Percentiles rank a stretch among this genome's conserved stretches.
phyloP scores from a whole-genome alignment of 306 rosid species.

The Lotus japonicus region DNA sequence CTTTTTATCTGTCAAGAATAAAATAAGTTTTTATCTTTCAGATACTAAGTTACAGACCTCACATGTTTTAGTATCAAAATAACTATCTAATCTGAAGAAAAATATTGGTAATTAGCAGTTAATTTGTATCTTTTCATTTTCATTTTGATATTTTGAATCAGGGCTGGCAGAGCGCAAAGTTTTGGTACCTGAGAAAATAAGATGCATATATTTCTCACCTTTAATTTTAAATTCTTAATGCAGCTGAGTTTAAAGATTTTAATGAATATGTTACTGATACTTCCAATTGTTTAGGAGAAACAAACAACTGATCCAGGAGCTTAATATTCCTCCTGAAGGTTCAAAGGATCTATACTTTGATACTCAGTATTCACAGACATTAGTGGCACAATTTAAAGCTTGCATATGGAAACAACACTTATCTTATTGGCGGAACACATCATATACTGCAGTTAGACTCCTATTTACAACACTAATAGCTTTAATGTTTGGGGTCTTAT shows the following conservation, averaged over 20 bases:
- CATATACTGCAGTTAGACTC: slow-evolving; percentile 35
- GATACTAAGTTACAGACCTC: no score
- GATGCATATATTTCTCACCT: background rate
- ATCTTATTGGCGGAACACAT: slow-evolving; percentile 38
- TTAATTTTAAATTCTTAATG: background rate
- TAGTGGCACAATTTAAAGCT: slow-evolving; percentile 18
- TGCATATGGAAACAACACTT: slow-evolving; percentile 41
- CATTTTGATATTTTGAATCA: background rate
- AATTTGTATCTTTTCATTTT: background rate
- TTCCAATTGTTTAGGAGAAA: slow-evolving; percentile 21
- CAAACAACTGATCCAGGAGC: slow-evolving; percentile 13
- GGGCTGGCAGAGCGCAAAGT: background rate
- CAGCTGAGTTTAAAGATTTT: background rate
- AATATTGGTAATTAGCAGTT: background rate
- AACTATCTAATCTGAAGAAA: no score
- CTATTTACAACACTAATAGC: slow-evolving; percentile 29
- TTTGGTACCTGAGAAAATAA: background rate
- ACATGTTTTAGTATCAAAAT: no score
- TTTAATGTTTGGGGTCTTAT: slow-evolving; percentile 23
- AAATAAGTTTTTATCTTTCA: no score
- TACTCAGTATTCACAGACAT: slow-evolving; percentile 18
- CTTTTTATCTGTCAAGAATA: no score
- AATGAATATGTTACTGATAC: background rate
- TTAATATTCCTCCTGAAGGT: background rate
- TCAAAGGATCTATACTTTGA: slow-evolving; percentile 14